Evolutionary conservation across 2,329 filamentous ascomycete genomes (phyloP).

Genomic region (Pseudocercospora musae): DNA sequence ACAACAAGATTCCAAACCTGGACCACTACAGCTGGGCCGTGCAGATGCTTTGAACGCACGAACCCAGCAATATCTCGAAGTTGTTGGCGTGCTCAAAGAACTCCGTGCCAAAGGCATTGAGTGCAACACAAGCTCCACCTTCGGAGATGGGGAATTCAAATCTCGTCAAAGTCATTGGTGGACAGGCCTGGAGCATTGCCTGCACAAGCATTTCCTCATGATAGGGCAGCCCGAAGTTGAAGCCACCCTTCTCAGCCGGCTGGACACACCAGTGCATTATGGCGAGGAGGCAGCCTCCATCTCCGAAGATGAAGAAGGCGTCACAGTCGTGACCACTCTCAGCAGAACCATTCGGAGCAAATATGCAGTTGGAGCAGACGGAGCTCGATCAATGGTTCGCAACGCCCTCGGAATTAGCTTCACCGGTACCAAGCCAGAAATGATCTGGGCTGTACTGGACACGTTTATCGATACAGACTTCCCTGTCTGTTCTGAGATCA

Average conservation of each 20-base stretch:
- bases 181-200: constrained; percentile 11
- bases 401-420: constrained; percentile 12
- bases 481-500: constrained; percentile 13
- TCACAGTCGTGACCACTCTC: constrained; percentile 3
- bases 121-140: constrained; percentile 13
- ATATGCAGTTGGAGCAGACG: constrained; percentile 13
- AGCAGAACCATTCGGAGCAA: constrained; percentile 3
- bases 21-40: constrained; percentile 5
- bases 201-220: constrained; percentile 13
- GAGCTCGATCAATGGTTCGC: constrained; percentile 11
- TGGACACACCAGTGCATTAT: constrained; percentile 7
- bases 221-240: constrained; percentile 13
- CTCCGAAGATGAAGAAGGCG: constrained; percentile 4
- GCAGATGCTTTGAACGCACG: constrained; percentile 11
- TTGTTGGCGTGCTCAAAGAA: constrained; percentile 5
- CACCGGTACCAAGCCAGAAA: constrained; percentile 16
- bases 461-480: constrained; percentile 16
- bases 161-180: constrained; percentile 10
- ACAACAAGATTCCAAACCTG: constrained; percentile 7
- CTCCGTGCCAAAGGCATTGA: constrained; percentile 9
- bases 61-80: constrained; percentile 12
- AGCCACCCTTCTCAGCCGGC: background rate
- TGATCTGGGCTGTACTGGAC: constrained; percentile 12
- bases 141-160: constrained; percentile 7
- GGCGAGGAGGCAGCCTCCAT: constrained; percentile 5